Conservation (phyloP, 176 grass and related monocot species). For the Oryza glumipatula region DNA sequence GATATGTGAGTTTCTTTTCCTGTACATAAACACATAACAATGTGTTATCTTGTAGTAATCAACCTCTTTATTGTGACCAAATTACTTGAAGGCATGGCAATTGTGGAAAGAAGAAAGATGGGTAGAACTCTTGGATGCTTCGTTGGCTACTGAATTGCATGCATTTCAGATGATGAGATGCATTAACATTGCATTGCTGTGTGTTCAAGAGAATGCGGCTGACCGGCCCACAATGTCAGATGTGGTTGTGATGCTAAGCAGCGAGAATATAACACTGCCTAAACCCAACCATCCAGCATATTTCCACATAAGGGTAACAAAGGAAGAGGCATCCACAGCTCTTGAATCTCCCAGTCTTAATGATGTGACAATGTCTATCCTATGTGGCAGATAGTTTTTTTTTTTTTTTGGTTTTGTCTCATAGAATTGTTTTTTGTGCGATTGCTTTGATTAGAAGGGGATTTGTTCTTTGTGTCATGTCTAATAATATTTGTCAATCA, state of each 20-base stretch:
- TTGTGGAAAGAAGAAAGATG: conserved; percentile 22
- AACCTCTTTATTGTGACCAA: neutral
- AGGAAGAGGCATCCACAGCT: neutral
- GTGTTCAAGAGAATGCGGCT: conserved; percentile 8
- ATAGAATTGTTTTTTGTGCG: too few relatives aligned
- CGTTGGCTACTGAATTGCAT: neutral
- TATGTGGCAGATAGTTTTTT: neutral
- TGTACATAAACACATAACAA: neutral
- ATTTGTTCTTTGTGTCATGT: too few relatives aligned
- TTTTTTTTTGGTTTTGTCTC: neutral
- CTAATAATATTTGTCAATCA: too few relatives aligned
- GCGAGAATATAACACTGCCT: neutral
- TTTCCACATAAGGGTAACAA: neutral
- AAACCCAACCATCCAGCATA: neutral
- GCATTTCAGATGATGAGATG: neutral
- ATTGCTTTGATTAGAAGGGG: too few relatives aligned
- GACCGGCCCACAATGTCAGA: neutral
- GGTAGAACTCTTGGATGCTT: neutral
- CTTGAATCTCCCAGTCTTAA: neutral
- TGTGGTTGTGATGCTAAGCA: conserved; percentile 13
- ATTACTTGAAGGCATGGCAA: conserved; percentile 19
- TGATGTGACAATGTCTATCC: neutral
- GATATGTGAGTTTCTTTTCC: conserved; percentile 3
- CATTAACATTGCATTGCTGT: conserved; percentile 13
- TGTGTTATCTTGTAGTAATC: neutral